Conservation (phyloP, 2,329 filamentous ascomycete genomes). For the Epichloe typhina region DNA sequence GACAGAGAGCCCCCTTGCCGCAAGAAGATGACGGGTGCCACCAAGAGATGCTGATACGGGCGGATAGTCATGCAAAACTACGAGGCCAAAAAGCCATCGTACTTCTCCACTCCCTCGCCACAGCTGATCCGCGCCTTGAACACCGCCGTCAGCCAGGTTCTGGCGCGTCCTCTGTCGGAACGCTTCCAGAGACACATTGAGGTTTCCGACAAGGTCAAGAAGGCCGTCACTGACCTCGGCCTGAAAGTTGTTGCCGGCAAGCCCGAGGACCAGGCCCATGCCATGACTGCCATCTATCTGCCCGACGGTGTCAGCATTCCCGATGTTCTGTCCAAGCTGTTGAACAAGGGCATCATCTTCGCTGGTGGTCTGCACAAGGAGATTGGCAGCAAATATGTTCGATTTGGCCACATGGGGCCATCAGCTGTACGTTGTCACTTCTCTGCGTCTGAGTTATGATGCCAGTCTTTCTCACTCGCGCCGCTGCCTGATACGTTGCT, state of each 20-base stretch:
- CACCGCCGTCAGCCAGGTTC: constrained; percentile 75
- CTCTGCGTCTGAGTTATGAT: not conserved
- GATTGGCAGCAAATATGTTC: constrained; percentile 83
- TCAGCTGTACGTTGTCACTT: constrained; percentile 50
- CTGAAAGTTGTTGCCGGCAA: constrained; percentile 76
- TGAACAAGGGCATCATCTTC: constrained; percentile 83
- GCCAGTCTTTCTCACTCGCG: not conserved
- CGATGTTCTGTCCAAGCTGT: constrained; percentile 71
- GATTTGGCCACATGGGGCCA: constrained; percentile 97
- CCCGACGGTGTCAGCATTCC: constrained; percentile 71
- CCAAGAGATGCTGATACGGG: not conserved
- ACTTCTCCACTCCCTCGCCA: constrained; percentile 93
- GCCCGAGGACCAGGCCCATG: constrained; percentile 84
- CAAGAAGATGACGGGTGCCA: too few species aligned
- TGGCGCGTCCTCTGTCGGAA: constrained; percentile 65
- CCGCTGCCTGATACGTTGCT: not conserved
- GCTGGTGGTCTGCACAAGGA: constrained; percentile 94
- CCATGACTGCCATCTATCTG: constrained; percentile 95
- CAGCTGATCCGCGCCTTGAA: constrained; percentile 89
- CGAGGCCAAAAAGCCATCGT: constrained; percentile 91
- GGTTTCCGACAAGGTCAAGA: constrained; percentile 76
- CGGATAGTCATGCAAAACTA: constrained; percentile 92
- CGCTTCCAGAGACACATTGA: constrained; percentile 72
- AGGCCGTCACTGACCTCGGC: constrained; percentile 64
- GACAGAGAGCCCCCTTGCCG: constrained; percentile 13